phyloP scores from a whole-genome alignment of 208 protist genomes.

The Leishmania tropica region DNA sequence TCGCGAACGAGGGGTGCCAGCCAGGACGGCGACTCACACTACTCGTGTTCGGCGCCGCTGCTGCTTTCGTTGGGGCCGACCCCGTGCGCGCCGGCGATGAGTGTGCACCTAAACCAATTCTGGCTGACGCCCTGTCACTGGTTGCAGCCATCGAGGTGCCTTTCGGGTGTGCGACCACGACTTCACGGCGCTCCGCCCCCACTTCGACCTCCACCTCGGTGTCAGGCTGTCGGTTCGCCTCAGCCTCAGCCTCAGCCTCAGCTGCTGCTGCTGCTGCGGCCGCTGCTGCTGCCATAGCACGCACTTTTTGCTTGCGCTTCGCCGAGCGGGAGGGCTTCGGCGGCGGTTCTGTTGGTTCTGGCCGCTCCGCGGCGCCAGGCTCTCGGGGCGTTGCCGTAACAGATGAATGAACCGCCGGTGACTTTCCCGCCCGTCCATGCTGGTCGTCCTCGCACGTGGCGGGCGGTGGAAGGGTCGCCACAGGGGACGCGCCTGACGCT shows the following conservation, averaged over 20 bases:
- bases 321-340: constrained; percentile 20
- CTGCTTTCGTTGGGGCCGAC: not conserved
- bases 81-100: not conserved
- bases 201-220: not conserved
- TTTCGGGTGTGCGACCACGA: not conserved
- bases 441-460: not conserved
- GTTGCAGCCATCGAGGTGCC: not conserved
- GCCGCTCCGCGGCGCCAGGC: not conserved
- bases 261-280: constrained; percentile 5
- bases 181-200: not conserved
- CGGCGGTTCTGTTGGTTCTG: not conserved
- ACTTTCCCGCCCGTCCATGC: not conserved
- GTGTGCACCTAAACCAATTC: not conserved
- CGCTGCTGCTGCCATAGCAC: constrained; percentile 10
- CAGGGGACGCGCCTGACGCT: not conserved
- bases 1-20: constrained; percentile 21
- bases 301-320: constrained; percentile 33
- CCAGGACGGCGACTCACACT: constrained; percentile 27
- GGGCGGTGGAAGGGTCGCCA: not conserved
- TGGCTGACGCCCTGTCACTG: not conserved
- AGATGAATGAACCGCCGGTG: not conserved
- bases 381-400: not conserved
- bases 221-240: not conserved
- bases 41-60: constrained; percentile 17
- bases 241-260: not conserved